Evolutionary conservation across 495 filamentous ascomycete species (phyloP).

Genomic region (Neurospora sp.): DNA sequence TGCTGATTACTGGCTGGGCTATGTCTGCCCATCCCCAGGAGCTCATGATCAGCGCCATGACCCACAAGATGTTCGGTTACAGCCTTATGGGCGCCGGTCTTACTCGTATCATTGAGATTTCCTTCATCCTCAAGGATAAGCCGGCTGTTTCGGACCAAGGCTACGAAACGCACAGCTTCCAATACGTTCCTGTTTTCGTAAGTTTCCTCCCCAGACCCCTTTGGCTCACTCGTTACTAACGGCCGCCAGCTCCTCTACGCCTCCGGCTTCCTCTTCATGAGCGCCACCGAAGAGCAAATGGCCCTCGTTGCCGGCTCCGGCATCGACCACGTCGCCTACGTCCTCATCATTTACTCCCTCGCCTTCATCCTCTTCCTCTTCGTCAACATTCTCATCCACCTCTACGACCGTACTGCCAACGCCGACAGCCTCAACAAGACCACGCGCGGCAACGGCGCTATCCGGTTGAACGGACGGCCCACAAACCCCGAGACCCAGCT

Average conservation of each 20-base stretch:
- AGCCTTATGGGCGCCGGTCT: slow-evolving; percentile 86
- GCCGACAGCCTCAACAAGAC: slow-evolving; percentile 11
- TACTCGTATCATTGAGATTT: slow-evolving; percentile 80
- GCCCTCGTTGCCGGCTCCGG: slow-evolving; percentile 55
- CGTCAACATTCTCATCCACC: slow-evolving; percentile 68
- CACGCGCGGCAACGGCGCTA: slow-evolving; percentile 10
- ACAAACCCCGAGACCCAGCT: slow-evolving; percentile 36
- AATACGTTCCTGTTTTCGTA: slow-evolving; percentile 86
- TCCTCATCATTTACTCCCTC: slow-evolving; percentile 82
- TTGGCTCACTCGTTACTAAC: neutral
- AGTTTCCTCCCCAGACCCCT: slow-evolving; percentile 26
- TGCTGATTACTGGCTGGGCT: slow-evolving; percentile 86
- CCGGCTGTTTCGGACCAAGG: slow-evolving; percentile 45
- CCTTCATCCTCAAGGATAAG: slow-evolving; percentile 72
- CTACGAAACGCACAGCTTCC: slow-evolving; percentile 69
- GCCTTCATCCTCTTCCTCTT: slow-evolving; percentile 88
- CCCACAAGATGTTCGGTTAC: slow-evolving; percentile 89
- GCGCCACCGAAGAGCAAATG: slow-evolving; percentile 95
- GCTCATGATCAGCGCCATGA: slow-evolving; percentile 73
- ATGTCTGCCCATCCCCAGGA: slow-evolving; percentile 85
- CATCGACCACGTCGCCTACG: slow-evolving; percentile 82
- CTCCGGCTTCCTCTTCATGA: slow-evolving; percentile 95
- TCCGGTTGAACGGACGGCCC: slow-evolving; percentile 45
- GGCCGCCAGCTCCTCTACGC: slow-evolving; percentile 69
- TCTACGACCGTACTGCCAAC: slow-evolving; percentile 55